Evolutionary conservation across 176 grass and related monocot genomes (phyloP), one percentile per base, ranked within the genome.

Genomic region (Aegilops sharonensis): DNA sequence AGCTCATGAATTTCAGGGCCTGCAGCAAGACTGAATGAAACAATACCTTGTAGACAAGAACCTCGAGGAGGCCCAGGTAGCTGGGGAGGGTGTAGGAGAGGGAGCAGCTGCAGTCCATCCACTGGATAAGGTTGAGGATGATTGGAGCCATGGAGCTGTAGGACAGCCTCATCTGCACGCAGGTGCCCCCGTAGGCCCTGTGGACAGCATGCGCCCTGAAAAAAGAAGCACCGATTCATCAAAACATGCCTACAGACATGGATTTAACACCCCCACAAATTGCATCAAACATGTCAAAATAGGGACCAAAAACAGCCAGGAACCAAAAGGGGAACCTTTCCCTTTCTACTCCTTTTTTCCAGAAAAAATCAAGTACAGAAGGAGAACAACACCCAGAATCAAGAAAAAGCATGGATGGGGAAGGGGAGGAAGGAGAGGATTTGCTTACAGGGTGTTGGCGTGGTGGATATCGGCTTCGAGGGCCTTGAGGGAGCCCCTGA

Each of bases 381-480:
- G 18, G 42, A 84, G 76, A 59, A 21, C 56, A 59, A 71, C 52
- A 11, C 30, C 48, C 23, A 60, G 68, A 87, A 84, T 52, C 81
- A 82, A 80, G 56, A 11, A 78, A 80, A 80, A 74, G 2, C 24
- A 83, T 1, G 80, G 65, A 78, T 11, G 45, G 45, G 24, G 84
- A 45, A 65, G 32, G 60, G 45, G 25, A 50, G 72, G 68, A 64
- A 64, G 75, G 14, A 10, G 13, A 9, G 13, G 15, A 29, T 50
- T 6, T 12, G 27, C 72, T 91, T 95, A 98, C 96, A 98, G 81
- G 90, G 94, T 91, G 81, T 98, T 98, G 86, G 96, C 96, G 85
- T 98, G 96, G 79, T 98, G 92, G 77, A 98, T 94, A 79, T 98
- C 96, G 82, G 94, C 96, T 86, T 98, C 96, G 60, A 98, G 93